phyloP scores from a whole-genome alignment of 352 stramenopile species.

The Phytophthora pinifolia region DNA sequence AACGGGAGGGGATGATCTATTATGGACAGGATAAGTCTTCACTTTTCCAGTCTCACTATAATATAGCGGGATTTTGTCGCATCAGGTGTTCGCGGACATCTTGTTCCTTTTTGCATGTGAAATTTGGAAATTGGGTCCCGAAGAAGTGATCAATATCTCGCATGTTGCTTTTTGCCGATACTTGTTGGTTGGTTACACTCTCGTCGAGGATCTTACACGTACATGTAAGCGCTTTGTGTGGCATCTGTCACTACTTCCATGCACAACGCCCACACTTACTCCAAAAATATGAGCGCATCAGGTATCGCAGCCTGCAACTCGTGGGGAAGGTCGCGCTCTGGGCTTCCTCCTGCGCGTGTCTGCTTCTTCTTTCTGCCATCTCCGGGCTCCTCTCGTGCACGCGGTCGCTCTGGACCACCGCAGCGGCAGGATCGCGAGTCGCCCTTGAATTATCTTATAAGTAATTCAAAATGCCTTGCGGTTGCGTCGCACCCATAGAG shows the following conservation, averaged over 20 bases:
- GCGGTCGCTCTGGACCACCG: constrained; percentile 5
- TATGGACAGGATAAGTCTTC: constrained; percentile 26
- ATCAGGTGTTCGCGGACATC: background rate
- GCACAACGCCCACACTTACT: constrained; percentile 14
- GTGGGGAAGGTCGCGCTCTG: constrained; percentile 12
- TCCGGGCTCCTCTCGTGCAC: constrained; percentile 4
- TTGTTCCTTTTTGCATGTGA: background rate
- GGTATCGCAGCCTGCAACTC: constrained; percentile 4
- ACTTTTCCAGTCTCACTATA: constrained; percentile 25
- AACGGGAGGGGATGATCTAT: constrained; percentile 25
- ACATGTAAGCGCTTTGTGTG: no score
- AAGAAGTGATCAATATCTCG: no score
- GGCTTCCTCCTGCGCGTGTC: constrained; percentile 2
- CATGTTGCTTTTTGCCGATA: constrained; percentile 13
- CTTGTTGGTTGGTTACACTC: constrained; percentile 13
- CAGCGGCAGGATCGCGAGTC: constrained; percentile 7
- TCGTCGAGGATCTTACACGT: constrained; percentile 8
- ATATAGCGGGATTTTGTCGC: constrained; percentile 30
- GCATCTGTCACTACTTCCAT: constrained; percentile 7
- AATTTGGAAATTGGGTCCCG: no score
- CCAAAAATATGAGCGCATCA: constrained; percentile 21
- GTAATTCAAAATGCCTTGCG: constrained; percentile 57
- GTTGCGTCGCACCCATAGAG: constrained; percentile 17
- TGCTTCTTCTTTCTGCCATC: constrained; percentile 1
- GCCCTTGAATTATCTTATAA: constrained; percentile 47